phyloP scores from a whole-genome alignment of 2,329 filamentous ascomycete species.

The Cladorrhinum sp. region DNA sequence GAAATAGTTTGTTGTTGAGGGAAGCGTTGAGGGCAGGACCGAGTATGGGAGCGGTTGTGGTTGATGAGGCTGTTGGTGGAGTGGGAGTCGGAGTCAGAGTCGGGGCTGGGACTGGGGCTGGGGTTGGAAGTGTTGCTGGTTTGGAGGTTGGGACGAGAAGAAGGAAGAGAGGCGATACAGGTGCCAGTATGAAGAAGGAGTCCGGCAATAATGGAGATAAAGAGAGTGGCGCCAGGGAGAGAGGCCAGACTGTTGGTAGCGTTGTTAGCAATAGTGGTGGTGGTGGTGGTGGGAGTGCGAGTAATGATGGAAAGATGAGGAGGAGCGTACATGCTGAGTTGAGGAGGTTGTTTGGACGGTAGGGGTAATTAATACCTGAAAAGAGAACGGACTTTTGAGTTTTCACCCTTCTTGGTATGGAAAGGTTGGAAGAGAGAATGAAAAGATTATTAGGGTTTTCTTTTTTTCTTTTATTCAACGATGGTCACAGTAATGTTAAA shows the following conservation, averaged over 20 bases:
- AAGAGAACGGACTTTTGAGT: no score
- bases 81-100: neutral
- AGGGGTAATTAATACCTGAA: no score
- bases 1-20: neutral
- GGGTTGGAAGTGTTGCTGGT: no score
- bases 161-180: neutral
- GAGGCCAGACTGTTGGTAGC: neutral
- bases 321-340: constrained; percentile 23
- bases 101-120: no score
- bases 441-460: no score
- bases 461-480: no score
- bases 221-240: neutral
- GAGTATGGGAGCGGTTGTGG: constrained; percentile 6
- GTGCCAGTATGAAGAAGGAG: neutral
- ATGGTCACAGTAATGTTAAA: no score
- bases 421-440: no score
- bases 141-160: neutral
- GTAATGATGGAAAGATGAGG: neutral
- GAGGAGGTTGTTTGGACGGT: constrained; percentile 23
- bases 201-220: neutral
- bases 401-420: no score
- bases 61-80: neutral
- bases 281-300: neutral
- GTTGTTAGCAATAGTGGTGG: neutral
- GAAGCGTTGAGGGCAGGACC: constrained; percentile 6